These are phyloP conservation scores for Alternaria solani DNA, from an alignment of 2,329 filamentous ascomycete species.

Conservation along the genomic window DNA sequence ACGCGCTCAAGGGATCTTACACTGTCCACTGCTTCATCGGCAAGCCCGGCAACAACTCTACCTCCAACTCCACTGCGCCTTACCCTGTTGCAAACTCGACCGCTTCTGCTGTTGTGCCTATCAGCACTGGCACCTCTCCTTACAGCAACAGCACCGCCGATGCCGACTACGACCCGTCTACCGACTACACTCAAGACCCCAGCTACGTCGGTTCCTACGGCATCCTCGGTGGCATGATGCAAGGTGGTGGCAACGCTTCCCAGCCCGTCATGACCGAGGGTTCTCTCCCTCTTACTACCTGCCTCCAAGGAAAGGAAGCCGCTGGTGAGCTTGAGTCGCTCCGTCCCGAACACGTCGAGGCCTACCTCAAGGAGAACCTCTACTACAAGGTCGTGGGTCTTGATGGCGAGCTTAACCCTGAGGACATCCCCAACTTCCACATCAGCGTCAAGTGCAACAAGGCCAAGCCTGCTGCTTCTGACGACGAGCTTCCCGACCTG, in stretches of 20 bases:
- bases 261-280: constrained; percentile 42
- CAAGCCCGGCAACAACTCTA: constrained; percentile 36
- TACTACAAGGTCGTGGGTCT: constrained; percentile 47
- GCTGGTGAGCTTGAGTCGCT: constrained; percentile 43
- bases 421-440: constrained; percentile 45
- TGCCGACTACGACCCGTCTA: constrained; percentile 34
- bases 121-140: constrained; percentile 16
- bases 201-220: constrained; percentile 47
- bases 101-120: constrained; percentile 5
- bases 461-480: constrained; percentile 35
- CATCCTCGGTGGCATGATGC: constrained; percentile 42
- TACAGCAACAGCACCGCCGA: constrained; percentile 32
- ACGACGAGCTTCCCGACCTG: constrained; percentile 40
- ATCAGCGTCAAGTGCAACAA: constrained; percentile 42
- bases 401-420: constrained; percentile 41
- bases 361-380: constrained; percentile 47
- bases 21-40: constrained; percentile 49
- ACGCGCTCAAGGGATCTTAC: constrained; percentile 47
- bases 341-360: constrained; percentile 41
- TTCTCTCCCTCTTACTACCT: constrained; percentile 44
- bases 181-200: constrained; percentile 39
- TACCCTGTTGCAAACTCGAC: constrained; percentile 32
- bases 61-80: constrained; percentile 28
- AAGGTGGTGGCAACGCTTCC: constrained; percentile 33
- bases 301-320: constrained; percentile 45